These are phyloP conservation scores for Fusarium begoniae DNA, from an alignment of 2,329 filamentous ascomycete genomes.

Conservation along the genomic window DNA sequence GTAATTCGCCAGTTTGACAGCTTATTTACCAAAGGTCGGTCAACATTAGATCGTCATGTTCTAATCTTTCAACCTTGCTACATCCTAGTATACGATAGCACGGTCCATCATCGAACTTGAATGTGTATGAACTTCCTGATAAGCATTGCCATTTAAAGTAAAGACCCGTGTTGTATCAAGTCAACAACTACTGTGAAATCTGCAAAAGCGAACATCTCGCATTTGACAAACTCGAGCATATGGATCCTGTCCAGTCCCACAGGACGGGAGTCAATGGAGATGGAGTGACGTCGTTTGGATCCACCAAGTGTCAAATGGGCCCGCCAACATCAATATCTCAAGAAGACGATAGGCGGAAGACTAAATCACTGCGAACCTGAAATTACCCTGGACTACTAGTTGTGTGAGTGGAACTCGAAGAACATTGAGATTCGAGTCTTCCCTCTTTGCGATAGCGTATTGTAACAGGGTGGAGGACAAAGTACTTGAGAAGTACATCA, in stretches of 20 bases:
- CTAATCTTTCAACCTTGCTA: constrained; percentile 16
- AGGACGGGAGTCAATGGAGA: not conserved
- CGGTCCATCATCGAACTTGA: not conserved
- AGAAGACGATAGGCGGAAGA: constrained; percentile 34
- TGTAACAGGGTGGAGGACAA: constrained; percentile 14
- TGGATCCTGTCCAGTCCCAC: not conserved
- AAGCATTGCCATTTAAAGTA: not conserved
- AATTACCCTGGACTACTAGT: constrained; percentile 1
- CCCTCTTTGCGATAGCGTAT: constrained; percentile 19
- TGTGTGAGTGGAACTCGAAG: constrained; percentile 31
- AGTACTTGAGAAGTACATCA: constrained; percentile 29
- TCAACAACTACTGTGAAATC: not conserved
- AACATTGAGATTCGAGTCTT: constrained; percentile 20
- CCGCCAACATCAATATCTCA: constrained; percentile 25
- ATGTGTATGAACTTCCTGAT: not conserved
- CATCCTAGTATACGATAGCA: constrained; percentile 6
- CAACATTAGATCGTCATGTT: constrained; percentile 31
- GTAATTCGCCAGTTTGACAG: not conserved
- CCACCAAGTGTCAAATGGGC: constrained; percentile 27
- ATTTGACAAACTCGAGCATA: not conserved
- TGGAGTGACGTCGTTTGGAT: constrained; percentile 34
- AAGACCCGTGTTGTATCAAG: not conserved
- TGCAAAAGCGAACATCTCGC: not conserved
- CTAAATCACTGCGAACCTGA: constrained; percentile 19
- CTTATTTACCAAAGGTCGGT: constrained; percentile 19